Percentiles rank a stretch among this genome's conserved stretches.
These are phyloP conservation scores for Pleodorina starrii DNA, from an alignment of 139 green algal species.

Conservation along the genomic window DNA sequence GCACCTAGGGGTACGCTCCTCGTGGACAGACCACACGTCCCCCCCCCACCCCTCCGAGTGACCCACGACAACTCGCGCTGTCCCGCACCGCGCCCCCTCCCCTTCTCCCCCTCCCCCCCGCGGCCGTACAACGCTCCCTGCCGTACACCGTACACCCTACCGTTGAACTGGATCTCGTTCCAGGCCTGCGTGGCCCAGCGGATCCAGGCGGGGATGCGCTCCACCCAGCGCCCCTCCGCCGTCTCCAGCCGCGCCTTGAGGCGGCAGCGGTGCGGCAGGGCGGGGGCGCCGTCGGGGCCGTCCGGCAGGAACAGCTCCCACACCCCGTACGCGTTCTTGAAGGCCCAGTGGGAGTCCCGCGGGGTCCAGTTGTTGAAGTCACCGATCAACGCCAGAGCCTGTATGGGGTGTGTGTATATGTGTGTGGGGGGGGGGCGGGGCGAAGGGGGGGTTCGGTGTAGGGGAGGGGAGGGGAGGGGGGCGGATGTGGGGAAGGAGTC, in stretches of 20 bases:
- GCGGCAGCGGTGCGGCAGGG: slow-evolving; percentile 82
- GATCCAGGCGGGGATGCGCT: slow-evolving; percentile 96
- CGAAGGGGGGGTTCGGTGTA: neutral
- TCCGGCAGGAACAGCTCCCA: slow-evolving; percentile 93
- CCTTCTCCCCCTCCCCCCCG: too few species aligned
- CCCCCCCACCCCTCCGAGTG: too few species aligned
- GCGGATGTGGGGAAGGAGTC: neutral
- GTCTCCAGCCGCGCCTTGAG: slow-evolving; percentile 90
- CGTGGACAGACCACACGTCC: too few species aligned
- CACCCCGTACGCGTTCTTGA: slow-evolving; percentile 88
- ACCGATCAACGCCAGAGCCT: slow-evolving; percentile 90
- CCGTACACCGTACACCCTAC: slow-evolving; percentile 8
- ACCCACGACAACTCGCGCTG: too few species aligned
- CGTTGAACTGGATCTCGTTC: slow-evolving; percentile 96
- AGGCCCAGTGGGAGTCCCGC: slow-evolving; percentile 82
- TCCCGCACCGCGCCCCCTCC: too few species aligned
- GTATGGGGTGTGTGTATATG: slow-evolving; percentile 21
- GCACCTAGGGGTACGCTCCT: too few species aligned
- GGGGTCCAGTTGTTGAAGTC: slow-evolving; percentile 97
- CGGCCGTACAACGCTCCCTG: too few species aligned
- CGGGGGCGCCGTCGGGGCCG: slow-evolving; percentile 77
- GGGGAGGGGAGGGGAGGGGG: neutral
- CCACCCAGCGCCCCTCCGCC: slow-evolving; percentile 83
- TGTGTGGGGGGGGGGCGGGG: too few species aligned
- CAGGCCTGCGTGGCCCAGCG: slow-evolving; percentile 95